A percentile compares a stretch with the other conserved stretches of the same genome.
Evolutionary conservation across 352 stramenopile genomes (phyloP).

Genomic region (Phytophthora boehmeriae): DNA sequence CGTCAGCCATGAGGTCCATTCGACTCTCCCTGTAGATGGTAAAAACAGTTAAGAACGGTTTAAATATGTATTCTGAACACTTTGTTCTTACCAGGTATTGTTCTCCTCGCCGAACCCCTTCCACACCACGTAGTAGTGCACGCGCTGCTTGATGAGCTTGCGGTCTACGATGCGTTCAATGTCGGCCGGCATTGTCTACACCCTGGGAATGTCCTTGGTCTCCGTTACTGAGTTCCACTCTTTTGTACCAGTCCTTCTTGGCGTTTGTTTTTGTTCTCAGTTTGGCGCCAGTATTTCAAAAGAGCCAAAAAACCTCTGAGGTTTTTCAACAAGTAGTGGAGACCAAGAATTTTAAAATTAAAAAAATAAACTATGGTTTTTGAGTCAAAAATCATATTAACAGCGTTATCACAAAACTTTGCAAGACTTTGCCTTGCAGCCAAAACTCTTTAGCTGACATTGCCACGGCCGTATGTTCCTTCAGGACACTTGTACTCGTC

Average conservation of each 20-base stretch:
- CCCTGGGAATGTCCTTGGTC: constrained; percentile 2
- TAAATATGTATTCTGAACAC: background rate
- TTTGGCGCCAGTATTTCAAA: too few relatives aligned
- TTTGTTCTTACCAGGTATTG: constrained; percentile 73
- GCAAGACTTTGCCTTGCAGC: background rate
- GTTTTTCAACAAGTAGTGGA: constrained; percentile 7
- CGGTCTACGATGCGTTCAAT: constrained; percentile 86
- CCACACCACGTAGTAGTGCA: constrained; percentile 88
- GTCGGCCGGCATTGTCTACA: constrained; percentile 52
- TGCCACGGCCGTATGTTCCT: constrained; percentile 80
- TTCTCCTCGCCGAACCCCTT: constrained; percentile 79
- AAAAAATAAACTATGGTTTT: too few relatives aligned
- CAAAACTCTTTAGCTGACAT: constrained; percentile 53
- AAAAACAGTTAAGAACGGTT: background rate
- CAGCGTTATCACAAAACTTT: constrained; percentile 15
- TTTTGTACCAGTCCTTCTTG: too few relatives aligned
- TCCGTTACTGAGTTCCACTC: background rate
- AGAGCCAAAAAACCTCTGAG: constrained; percentile 20
- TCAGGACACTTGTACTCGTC: constrained; percentile 83
- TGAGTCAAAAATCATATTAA: constrained; percentile 46
- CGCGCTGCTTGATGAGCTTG: constrained; percentile 78
- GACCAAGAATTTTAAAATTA: too few relatives aligned
- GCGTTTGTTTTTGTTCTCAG: too few relatives aligned
- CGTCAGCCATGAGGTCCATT: constrained; percentile 79
- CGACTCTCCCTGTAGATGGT: constrained; percentile 71